Evolutionary conservation across 768 basidiomycete species (phyloP).

Genomic region (Rhodosporidiobolus odoratus): DNA sequence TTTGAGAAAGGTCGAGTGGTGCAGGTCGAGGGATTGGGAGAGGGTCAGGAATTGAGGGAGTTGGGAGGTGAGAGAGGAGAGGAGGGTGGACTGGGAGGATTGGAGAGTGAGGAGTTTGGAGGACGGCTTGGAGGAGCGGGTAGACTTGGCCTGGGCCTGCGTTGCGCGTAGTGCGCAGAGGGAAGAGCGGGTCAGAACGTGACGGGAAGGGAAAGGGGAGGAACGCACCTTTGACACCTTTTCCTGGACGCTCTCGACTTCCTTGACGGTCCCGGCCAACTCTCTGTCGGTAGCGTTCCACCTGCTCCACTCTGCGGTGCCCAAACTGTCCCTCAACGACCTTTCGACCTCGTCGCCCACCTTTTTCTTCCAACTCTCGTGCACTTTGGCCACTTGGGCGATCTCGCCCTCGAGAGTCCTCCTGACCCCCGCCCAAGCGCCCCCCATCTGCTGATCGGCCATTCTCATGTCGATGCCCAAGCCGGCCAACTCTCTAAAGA

Average conservation of each 20-base stretch:
- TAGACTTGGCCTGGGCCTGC: constrained; percentile 32
- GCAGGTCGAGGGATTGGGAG: constrained; percentile 24
- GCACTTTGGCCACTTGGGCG: constrained; percentile 17
- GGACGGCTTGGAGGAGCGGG: constrained; percentile 19
- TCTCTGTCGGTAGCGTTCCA: constrained; percentile 16
- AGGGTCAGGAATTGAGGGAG: constrained; percentile 21
- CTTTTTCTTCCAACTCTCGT: constrained; percentile 22
- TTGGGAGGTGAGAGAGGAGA: constrained; percentile 14
- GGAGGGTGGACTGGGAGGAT: constrained; percentile 19
- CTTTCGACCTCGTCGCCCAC: constrained; percentile 20
- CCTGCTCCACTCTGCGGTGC: constrained; percentile 26
- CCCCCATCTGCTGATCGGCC: constrained; percentile 5
- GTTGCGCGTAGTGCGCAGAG: no score
- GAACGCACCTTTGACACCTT: constrained; percentile 34
- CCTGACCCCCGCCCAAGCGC: neutral
- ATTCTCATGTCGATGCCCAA: neutral
- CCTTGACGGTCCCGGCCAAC: constrained; percentile 10
- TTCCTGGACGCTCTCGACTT: constrained; percentile 27
- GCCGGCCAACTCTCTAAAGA: constrained; percentile 7
- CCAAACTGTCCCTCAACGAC: constrained; percentile 15
- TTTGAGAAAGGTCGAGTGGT: constrained; percentile 29
- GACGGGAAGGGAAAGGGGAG: neutral
- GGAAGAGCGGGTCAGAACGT: no score
- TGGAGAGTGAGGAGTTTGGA: constrained; percentile 34
- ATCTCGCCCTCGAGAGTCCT: constrained; percentile 26